These are phyloP conservation scores for Actinomucor elegans DNA, from an alignment of 371 early-diverging fungal genomes.

Conservation along the genomic window DNA sequence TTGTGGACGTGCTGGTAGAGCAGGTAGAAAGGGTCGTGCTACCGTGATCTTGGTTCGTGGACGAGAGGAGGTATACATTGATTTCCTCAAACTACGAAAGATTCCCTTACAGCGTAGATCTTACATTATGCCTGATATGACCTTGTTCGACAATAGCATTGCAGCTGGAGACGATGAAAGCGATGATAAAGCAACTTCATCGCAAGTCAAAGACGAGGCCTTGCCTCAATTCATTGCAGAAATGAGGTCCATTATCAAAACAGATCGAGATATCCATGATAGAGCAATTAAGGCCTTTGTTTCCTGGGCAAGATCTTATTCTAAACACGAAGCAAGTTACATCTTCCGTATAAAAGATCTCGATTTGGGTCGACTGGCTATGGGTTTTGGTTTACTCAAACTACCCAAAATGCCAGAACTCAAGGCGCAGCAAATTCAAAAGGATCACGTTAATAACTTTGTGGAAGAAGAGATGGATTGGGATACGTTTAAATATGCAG, in stretches of 20 bases:
- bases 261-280: constrained; percentile 77
- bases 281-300: constrained; percentile 86
- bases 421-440: constrained; percentile 32
- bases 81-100: constrained; percentile 85
- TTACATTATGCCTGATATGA: constrained; percentile 41
- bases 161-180: constrained; percentile 6
- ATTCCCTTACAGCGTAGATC: constrained; percentile 67
- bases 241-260: constrained; percentile 53
- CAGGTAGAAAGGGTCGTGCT: constrained; percentile 87
- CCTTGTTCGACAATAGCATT: constrained; percentile 17
- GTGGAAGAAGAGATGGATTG: constrained; percentile 26
- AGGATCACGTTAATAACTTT: background rate
- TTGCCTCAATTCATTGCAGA: constrained; percentile 50
- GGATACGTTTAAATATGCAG: constrained; percentile 63
- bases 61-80: constrained; percentile 88
- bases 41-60: constrained; percentile 78
- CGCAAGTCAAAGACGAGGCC: constrained; percentile 43
- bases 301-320: constrained; percentile 84
- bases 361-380: constrained; percentile 72
- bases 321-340: constrained; percentile 89
- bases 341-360: constrained; percentile 90
- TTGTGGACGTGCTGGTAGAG: constrained; percentile 97
- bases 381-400: constrained; percentile 75
- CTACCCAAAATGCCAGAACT: constrained; percentile 95
- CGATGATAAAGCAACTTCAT: constrained; percentile 41